Evolutionary conservation across 2,329 filamentous ascomycete species (phyloP), one percentile per base, ranked within the genome.

Genomic region (Phaeosphaeriaceae sp.): DNA sequence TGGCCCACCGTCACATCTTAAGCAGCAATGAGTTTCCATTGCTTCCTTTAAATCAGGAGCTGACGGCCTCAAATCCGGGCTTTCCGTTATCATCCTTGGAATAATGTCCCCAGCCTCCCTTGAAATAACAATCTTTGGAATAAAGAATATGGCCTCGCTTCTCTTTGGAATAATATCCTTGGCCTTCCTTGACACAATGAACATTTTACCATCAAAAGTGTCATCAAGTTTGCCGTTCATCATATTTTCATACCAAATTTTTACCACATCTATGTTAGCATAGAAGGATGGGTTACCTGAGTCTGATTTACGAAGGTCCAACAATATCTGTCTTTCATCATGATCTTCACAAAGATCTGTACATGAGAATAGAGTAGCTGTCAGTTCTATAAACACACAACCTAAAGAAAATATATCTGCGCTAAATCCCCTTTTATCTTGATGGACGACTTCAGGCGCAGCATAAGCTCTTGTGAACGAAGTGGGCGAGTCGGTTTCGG

Each of bases 321-420:
- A 13, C 34, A 16, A 11, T 3, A 15, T 16, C 9, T 13, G 17
- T 11, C 16, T 23, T 8, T 15, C 34, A 8, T 18, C 16, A 18
- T 20, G 15, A 18, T 37, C 16, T 20, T 12, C 20, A 15, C 16
- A 16, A 37, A 13, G 13, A 13, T 8, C 15, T 12, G 11, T 8
- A 11, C 23, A 18, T 12, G 39, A 32, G 16, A 18, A 15, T 15
- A 42, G 9, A 9, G 20, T 28, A 26, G 56, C 50, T 5, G 51
- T 12, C 26, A 67, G 65, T 32, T 67, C 64, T 3, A 54, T 32
- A 35, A 64, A 67, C 2, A 66, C 63, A 28, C 58, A 64, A 2
- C 63, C 60, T 0, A 67, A 41, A 1, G 61, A 63, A 23, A 66
- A 67, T 6, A 65, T 43, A 28, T 68, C 63, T 4, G 61, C 58